These are phyloP conservation scores for Trametes villosa DNA, from an alignment of 768 basidiomycete species.

Conservation along the genomic window DNA sequence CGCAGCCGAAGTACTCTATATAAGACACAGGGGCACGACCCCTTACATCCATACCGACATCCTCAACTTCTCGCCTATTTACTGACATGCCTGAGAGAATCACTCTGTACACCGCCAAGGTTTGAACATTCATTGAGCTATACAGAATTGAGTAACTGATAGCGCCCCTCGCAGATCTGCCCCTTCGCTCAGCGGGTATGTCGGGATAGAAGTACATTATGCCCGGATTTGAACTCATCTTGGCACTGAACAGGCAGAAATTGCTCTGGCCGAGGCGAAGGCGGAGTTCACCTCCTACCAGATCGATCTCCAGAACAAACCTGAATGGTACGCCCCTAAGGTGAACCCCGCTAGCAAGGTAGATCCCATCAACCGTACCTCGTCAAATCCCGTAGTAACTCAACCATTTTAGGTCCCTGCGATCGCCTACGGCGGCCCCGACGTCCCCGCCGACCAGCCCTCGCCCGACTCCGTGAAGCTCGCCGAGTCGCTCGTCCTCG, in stretches of 20 bases:
- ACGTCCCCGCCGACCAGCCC: constrained; percentile 55
- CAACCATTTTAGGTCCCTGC: constrained; percentile 54
- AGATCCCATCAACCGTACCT: neutral
- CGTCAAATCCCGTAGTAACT: neutral
- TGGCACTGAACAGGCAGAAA: constrained; percentile 49
- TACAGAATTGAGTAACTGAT: neutral
- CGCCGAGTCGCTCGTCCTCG: constrained; percentile 65
- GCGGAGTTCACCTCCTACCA: constrained; percentile 54
- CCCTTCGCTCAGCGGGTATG: constrained; percentile 62
- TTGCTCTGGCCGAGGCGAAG: constrained; percentile 63
- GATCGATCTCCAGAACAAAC: constrained; percentile 67
- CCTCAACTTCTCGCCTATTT: neutral
- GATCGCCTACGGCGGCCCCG: constrained; percentile 64
- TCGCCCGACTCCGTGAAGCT: constrained; percentile 64
- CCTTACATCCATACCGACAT: neutral
- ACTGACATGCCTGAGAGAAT: constrained; percentile 20
- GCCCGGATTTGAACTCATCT: neutral
- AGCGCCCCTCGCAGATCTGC: constrained; percentile 45
- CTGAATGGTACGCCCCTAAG: constrained; percentile 67
- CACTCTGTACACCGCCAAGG: constrained; percentile 28
- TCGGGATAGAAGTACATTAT: too few species aligned
- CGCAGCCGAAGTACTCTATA: too few species aligned
- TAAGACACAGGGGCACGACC: too few species aligned
- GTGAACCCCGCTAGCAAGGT: constrained; percentile 74
- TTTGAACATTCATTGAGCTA: constrained; percentile 43